Evolutionary conservation across 2,329 filamentous ascomycete genomes (phyloP).

Genomic region (Cercospora berteroae): DNA sequence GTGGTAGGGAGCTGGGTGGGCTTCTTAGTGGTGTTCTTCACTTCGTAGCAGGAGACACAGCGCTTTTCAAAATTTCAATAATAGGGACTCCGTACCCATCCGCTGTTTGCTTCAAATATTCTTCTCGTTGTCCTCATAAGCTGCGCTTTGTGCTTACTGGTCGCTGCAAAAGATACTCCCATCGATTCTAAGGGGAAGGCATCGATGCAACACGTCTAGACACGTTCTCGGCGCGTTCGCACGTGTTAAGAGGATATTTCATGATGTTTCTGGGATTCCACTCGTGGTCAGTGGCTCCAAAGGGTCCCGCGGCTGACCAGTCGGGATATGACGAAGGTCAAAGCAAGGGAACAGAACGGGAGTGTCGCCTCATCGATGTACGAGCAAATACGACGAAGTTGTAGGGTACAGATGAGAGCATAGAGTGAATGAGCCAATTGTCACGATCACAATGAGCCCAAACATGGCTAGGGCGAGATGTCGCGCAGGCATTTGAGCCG

Average conservation of each 20-base stretch:
- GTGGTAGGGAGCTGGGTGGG: slow-evolving; percentile 94
- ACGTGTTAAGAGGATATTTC: not conserved
- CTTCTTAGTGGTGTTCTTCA: slow-evolving; percentile 88
- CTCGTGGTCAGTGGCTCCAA: not conserved
- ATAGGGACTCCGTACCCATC: no score
- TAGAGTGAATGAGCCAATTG: not conserved
- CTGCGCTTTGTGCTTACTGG: not conserved
- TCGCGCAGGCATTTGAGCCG: slow-evolving; percentile 1
- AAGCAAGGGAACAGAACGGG: slow-evolving; percentile 14
- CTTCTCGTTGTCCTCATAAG: not conserved
- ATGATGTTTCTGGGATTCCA: not conserved
- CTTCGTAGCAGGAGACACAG: slow-evolving; percentile 22
- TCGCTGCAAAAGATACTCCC: not conserved
- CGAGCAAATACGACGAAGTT: not conserved
- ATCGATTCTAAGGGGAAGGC: not conserved
- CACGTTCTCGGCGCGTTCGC: not conserved
- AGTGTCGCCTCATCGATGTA: not conserved
- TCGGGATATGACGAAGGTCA: slow-evolving; percentile 7
- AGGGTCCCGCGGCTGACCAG: not conserved
- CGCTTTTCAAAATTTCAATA: not conserved
- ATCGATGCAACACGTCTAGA: not conserved
- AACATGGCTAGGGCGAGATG: slow-evolving; percentile 20
- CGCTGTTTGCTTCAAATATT: not conserved
- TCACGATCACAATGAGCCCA: slow-evolving; percentile 28
- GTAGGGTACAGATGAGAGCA: not conserved